Conservation (phyloP, 1,284 basidiomycete species). For the Fomitopsis palustris region DNA sequence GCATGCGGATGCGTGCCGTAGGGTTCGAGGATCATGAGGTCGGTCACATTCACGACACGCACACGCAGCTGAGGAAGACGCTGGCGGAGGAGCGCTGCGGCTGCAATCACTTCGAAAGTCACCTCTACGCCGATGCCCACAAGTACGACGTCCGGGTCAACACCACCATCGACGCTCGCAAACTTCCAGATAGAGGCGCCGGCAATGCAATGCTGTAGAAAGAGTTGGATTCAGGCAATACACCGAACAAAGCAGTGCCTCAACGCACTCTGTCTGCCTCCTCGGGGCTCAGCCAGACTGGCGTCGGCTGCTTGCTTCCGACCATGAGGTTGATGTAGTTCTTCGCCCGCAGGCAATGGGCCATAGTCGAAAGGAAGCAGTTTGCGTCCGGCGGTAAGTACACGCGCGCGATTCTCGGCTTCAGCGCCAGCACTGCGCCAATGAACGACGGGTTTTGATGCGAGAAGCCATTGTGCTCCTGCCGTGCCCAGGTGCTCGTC, state of each 20-base stretch:
- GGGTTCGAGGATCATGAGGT: slow-evolving; percentile 75
- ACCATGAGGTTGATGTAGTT: slow-evolving; percentile 87
- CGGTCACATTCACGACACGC: slow-evolving; percentile 79
- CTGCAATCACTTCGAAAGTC: slow-evolving; percentile 76
- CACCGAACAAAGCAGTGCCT: too few species aligned
- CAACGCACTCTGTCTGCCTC: slow-evolving; percentile 54
- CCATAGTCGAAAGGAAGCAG: slow-evolving; percentile 75
- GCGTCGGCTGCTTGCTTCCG: slow-evolving; percentile 78
- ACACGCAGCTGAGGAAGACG: slow-evolving; percentile 63
- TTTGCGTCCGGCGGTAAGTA: slow-evolving; percentile 92
- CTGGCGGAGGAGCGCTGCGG: slow-evolving; percentile 69
- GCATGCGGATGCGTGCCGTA: slow-evolving; percentile 76
- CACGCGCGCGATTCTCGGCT: slow-evolving; percentile 71
- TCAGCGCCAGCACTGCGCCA: slow-evolving; percentile 76
- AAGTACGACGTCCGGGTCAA: slow-evolving; percentile 66
- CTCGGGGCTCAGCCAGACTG: slow-evolving; percentile 64
- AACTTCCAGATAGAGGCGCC: slow-evolving; percentile 78
- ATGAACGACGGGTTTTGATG: slow-evolving; percentile 88
- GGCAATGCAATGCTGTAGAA: slow-evolving; percentile 62
- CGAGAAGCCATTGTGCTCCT: slow-evolving; percentile 79
- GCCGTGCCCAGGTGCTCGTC: slow-evolving; percentile 83
- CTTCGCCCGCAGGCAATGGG: slow-evolving; percentile 80
- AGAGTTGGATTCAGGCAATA: neutral
- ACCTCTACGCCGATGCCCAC: slow-evolving; percentile 76
- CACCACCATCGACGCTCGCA: slow-evolving; percentile 63